phyloP scores from a whole-genome alignment of 2,329 filamentous ascomycete species.

The Pestalotiopsis sp. region DNA sequence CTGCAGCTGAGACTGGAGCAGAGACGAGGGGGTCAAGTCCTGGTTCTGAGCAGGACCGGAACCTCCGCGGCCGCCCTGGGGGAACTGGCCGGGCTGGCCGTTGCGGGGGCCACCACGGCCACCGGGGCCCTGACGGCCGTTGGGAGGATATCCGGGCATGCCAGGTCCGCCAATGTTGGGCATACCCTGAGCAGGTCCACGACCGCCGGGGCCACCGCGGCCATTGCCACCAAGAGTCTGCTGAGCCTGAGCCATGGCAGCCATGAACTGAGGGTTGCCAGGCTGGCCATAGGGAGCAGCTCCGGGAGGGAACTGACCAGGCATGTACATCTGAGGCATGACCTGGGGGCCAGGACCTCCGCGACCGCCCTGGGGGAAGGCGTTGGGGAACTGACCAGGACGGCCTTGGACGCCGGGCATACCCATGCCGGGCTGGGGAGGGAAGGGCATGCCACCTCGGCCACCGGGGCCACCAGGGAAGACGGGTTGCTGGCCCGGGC shows the following conservation, averaged over 20 bases:
- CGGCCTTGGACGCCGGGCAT: slow-evolving; percentile 79
- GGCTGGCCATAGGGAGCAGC: slow-evolving; percentile 75
- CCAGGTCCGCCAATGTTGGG: slow-evolving; percentile 43
- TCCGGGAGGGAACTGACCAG: slow-evolving; percentile 78
- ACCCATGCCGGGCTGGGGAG: slow-evolving; percentile 60
- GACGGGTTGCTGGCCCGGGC: slow-evolving; percentile 76
- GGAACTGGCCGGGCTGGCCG: slow-evolving; percentile 41
- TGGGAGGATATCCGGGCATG: slow-evolving; percentile 61
- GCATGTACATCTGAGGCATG: slow-evolving; percentile 85
- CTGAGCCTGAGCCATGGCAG: slow-evolving; percentile 80
- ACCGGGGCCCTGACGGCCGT: slow-evolving; percentile 43
- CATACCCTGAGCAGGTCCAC: slow-evolving; percentile 71
- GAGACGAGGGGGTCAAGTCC: slow-evolving; percentile 43
- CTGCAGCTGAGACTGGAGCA: slow-evolving; percentile 63
- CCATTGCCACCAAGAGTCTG: slow-evolving; percentile 63
- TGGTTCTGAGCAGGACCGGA: slow-evolving; percentile 33
- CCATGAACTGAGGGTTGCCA: slow-evolving; percentile 77
- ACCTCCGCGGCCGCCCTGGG: slow-evolving; percentile 52
- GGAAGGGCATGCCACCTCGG: slow-evolving; percentile 69
- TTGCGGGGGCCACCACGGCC: slow-evolving; percentile 45
- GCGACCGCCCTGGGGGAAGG: slow-evolving; percentile 83
- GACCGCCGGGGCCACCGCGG: slow-evolving; percentile 66
- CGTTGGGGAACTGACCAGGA: slow-evolving; percentile 77
- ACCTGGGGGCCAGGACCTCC: slow-evolving; percentile 80
- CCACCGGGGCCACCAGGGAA: slow-evolving; percentile 62